Base-by-base conservation (phyloP, 768 basidiomycete genomes). In the Pluteus cervinus region DNA sequence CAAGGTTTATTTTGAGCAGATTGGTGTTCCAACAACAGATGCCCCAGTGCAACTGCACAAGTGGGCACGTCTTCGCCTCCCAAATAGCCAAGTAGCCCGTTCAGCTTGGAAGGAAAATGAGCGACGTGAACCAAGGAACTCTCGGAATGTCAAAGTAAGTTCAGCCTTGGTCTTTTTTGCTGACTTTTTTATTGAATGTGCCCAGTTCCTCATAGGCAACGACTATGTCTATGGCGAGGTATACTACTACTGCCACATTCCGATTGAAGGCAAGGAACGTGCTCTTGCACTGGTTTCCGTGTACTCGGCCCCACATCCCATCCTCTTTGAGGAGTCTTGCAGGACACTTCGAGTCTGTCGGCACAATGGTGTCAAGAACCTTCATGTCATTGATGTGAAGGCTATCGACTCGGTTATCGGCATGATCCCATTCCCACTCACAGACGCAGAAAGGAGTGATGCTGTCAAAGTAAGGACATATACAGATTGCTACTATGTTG, bases 81-180 rank as follows among this genome's bases (percentile, higher is more conserved):
- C 49, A 8, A 54, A 42, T 40, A 50, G 53, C 21, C 46, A 51
- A 31, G 48, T 45, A 8, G 44, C 43, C 9, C 39, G 49, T 6
- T 49, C 33, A 14, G 22, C 28, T 8, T 51, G 48, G 48, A 47
- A 44, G 39, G 49, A 51, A 28, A 17, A 33, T 4, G 23, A 29
- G 21, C 23, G 18, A 11, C 7, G 31, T 3, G 33, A 31, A 15
- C 18, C 33, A 12, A 34, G 31, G 23, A 37, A 25, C 34, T 35
- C 44, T 15, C 29, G 36, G 16, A 41, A 41, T 14, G 36, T 45
- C 18, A 41, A 41, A 22, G 40, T 45, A 34, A 4, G 26, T 33
- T 24, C 15, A n/a, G n/a, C 17, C 15, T 38, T 38, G 17, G 8
- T 36, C 9, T 17, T 24, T 25, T 36, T 31, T 20, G 10, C 24